A percentile compares a stretch with the other conserved stretches of the same genome.
phyloP scores from a whole-genome alignment of 352 stramenopile genomes.

The Phytophthora constricta region DNA sequence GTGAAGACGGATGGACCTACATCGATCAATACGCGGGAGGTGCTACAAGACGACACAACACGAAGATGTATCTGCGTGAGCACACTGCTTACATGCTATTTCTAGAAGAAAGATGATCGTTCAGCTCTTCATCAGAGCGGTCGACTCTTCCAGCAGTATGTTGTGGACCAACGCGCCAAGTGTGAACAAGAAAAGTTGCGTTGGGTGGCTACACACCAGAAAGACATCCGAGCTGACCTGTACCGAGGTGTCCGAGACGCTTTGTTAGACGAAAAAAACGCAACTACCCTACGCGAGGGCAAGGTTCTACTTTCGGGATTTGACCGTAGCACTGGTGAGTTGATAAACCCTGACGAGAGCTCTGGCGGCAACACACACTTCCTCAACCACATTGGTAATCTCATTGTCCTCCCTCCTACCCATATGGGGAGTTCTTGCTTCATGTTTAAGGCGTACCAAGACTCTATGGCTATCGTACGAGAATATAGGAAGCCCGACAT shows the following conservation, averaged over 20 bases:
- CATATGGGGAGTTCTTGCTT: too few species aligned
- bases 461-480: too few species aligned
- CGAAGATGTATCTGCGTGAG: background rate
- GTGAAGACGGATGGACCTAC: constrained; percentile 14
- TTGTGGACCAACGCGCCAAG: too few species aligned
- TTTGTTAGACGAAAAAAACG: background rate
- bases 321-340: background rate
- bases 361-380: background rate
- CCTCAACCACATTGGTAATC: background rate
- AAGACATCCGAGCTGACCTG: background rate
- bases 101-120: background rate
- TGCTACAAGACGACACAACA: background rate
- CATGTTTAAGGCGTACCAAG: too few species aligned
- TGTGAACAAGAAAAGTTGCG: too few species aligned
- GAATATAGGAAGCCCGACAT: too few species aligned
- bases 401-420: background rate
- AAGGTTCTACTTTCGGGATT: background rate
- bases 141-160: too few species aligned
- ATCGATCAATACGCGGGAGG: background rate
- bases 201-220: too few species aligned
- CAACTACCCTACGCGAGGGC: background rate
- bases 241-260: background rate
- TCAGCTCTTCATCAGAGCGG: background rate
- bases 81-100: background rate
- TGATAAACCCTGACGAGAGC: background rate